phyloP scores from a whole-genome alignment of 306 rosid species.

The Prunus campanulata region DNA sequence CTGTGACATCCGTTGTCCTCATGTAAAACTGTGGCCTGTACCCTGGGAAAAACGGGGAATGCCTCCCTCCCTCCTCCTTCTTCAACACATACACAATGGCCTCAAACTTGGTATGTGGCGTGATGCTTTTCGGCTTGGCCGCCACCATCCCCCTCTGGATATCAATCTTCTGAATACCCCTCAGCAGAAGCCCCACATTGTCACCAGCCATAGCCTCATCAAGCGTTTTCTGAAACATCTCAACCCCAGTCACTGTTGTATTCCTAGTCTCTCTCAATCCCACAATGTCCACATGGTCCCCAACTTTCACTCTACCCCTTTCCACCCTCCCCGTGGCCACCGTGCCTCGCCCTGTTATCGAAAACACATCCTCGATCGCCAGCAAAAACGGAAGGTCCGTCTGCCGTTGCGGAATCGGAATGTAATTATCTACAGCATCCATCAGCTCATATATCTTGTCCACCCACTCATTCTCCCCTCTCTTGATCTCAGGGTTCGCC shows the following conservation, averaged over 20 bases:
- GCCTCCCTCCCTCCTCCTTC: constrained; percentile 36
- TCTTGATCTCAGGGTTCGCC: constrained; percentile 29
- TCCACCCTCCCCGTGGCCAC: constrained; percentile 37
- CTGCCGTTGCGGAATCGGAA: constrained; percentile 32
- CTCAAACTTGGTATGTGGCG: constrained; percentile 24
- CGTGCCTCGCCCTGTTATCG: constrained; percentile 32
- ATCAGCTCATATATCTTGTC: constrained; percentile 28
- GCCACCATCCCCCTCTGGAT: constrained; percentile 36
- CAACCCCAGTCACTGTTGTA: constrained; percentile 35
- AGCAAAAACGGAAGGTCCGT: constrained; percentile 30
- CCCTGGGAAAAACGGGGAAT: constrained; percentile 30
- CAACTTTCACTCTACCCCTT: constrained; percentile 29
- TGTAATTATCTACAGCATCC: constrained; percentile 33
- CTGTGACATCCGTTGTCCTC: constrained; percentile 37
- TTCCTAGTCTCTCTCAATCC: constrained; percentile 29
- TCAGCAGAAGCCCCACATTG: constrained; percentile 33
- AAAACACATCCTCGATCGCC: constrained; percentile 35
- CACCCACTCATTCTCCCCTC: constrained; percentile 35
- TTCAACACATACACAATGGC: constrained; percentile 35
- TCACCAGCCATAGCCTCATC: constrained; percentile 37
- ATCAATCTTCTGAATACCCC: constrained; percentile 36
- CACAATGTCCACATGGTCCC: constrained; percentile 29
- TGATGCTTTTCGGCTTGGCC: constrained; percentile 26
- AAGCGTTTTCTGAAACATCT: constrained; percentile 35
- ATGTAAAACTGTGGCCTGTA: constrained; percentile 37